Percentiles rank a stretch among this genome's conserved stretches.
Conservation (phyloP, 2,329 filamentous ascomycete species). For the Akanthomyces lecanii region DNA sequence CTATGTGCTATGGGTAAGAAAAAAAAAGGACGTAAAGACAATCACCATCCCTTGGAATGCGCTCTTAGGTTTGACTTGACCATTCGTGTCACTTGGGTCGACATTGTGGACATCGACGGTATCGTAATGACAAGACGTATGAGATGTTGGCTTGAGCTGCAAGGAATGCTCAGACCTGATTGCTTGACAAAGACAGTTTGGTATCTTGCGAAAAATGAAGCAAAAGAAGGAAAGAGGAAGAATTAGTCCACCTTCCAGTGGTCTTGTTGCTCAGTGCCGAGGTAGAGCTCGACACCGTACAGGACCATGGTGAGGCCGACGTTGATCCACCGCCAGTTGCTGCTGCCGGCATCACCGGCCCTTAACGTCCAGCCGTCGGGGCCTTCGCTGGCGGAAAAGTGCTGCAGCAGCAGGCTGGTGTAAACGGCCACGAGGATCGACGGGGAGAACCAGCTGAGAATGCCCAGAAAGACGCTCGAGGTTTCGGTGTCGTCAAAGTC, state of each 20-base stretch:
- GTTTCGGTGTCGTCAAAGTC: conserved; percentile 81
- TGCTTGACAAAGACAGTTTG: conserved; percentile 11
- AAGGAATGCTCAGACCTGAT: not conserved
- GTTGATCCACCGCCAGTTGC: conserved; percentile 92
- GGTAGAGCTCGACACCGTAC: conserved; percentile 85
- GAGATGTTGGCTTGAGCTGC: not conserved
- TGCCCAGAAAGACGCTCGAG: conserved; percentile 72
- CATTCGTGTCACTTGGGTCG: not conserved
- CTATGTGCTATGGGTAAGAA: not conserved
- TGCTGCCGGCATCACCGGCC: conserved; percentile 74
- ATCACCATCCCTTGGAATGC: conserved; percentile 1
- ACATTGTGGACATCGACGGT: not conserved
- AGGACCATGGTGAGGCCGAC: conserved; percentile 82
- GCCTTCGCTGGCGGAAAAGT: conserved; percentile 76
- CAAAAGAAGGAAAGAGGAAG: not conserved
- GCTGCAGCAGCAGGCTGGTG: conserved; percentile 90
- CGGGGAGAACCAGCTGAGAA: conserved; percentile 90
- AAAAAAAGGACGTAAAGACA: not conserved
- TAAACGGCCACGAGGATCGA: conserved; percentile 95
- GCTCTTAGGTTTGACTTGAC: conserved; percentile 2
- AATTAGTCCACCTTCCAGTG: conserved; percentile 90
- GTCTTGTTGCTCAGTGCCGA: conserved; percentile 79
- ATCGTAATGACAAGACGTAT: not conserved
- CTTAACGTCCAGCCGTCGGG: conserved; percentile 78
- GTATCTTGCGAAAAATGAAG: conserved; percentile 9